Percentiles rank a stretch among this genome's conserved stretches.
Evolutionary conservation across 2,329 filamentous ascomycete genomes (phyloP).

Genomic region (Exophiala phaeomuriformis): DNA sequence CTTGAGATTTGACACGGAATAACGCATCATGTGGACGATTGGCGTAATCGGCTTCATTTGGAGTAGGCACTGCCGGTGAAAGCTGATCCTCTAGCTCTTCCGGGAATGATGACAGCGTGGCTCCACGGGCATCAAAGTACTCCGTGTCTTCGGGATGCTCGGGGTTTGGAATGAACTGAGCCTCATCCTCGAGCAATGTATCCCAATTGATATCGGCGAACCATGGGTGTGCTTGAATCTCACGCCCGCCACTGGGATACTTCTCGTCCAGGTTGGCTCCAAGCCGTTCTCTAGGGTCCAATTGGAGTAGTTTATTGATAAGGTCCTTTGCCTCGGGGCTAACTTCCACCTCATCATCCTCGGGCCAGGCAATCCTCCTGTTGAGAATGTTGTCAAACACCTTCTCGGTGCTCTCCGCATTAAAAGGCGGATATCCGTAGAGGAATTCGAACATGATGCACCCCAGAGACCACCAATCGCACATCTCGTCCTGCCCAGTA

Average conservation of each 20-base stretch:
- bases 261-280: conserved; percentile 81
- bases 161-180: conserved; percentile 85
- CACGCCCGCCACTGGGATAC: conserved; percentile 73
- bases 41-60: conserved; percentile 61
- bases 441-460: conserved; percentile 97
- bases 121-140: conserved; percentile 89
- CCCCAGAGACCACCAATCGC: conserved; percentile 99
- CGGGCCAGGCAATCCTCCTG: conserved; percentile 86
- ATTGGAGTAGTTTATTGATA: conserved; percentile 84
- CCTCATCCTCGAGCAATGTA: conserved; percentile 84
- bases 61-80: conserved; percentile 63
- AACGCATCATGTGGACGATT: conserved; percentile 92
- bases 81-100: conserved; percentile 89
- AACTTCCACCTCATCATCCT: conserved; percentile 65
- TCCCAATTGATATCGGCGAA: conserved; percentile 85
- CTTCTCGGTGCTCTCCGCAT: conserved; percentile 78
- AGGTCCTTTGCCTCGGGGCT: conserved; percentile 87
- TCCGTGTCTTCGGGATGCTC: conserved; percentile 97
- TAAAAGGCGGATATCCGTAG: conserved; percentile 88
- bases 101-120: conserved; percentile 82
- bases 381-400: conserved; percentile 96
- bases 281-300: conserved; percentile 71
- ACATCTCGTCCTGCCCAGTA: conserved; percentile 91
- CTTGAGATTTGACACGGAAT: conserved; percentile 78
- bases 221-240: conserved; percentile 86